These are phyloP conservation scores for Aspergillus ustus DNA, from an alignment of 2,329 filamentous ascomycete species.

Conservation along the genomic window DNA sequence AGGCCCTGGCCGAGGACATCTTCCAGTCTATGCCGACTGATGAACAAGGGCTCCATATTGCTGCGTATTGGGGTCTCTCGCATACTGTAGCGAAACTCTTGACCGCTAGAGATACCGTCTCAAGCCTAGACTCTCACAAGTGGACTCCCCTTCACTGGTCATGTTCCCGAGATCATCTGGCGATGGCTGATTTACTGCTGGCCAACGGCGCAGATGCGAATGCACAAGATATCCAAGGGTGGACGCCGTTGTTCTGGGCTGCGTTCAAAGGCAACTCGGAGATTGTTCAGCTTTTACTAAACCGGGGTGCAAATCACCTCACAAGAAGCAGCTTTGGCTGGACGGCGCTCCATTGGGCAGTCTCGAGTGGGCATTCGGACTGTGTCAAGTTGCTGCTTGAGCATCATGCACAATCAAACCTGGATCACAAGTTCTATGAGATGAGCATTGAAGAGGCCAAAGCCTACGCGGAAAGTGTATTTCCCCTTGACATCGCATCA, in stretches of 20 bases:
- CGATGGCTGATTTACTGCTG: background rate
- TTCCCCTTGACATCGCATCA: background rate
- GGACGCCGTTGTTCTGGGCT: conserved; percentile 8
- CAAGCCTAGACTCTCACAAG: background rate
- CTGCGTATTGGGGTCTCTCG: background rate
- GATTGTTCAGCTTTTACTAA: background rate
- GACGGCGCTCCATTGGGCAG: background rate
- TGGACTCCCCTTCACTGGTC: conserved; percentile 20
- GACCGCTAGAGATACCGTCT: background rate
- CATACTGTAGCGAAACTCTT: background rate
- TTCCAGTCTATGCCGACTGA: background rate
- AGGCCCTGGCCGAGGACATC: background rate
- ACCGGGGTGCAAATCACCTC: background rate
- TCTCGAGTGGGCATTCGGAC: background rate
- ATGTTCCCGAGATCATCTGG: background rate
- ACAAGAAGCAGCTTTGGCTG: background rate
- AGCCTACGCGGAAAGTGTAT: background rate
- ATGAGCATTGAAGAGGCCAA: background rate
- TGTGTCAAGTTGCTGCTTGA: background rate
- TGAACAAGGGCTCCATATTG: background rate
- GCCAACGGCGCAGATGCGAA: background rate
- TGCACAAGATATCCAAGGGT: background rate
- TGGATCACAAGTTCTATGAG: background rate
- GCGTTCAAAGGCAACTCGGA: background rate
- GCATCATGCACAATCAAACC: background rate